Conservation (phyloP, 2,329 filamentous ascomycete genomes). For the Trichoderma endophyticum region DNA sequence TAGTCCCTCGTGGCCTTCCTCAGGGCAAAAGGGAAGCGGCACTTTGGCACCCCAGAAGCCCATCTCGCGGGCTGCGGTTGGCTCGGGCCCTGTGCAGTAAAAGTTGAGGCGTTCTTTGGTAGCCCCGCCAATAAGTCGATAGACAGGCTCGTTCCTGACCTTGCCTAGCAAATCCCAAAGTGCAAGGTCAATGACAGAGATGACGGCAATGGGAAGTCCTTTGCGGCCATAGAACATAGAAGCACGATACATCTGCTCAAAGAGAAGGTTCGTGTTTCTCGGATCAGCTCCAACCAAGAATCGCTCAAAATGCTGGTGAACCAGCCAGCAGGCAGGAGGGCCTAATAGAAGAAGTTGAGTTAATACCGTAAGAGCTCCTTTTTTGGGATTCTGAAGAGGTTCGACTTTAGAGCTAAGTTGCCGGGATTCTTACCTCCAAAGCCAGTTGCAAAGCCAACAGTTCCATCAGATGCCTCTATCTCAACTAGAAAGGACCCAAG, state of each 20-base stretch:
- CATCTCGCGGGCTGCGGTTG: slow-evolving; percentile 74
- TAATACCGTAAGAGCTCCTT: not conserved
- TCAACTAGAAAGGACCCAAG: slow-evolving; percentile 89
- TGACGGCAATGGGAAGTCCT: slow-evolving; percentile 83
- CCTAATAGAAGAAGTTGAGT: slow-evolving; percentile 39
- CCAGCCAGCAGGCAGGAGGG: slow-evolving; percentile 89
- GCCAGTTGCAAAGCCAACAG: slow-evolving; percentile 89
- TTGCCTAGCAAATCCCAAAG: slow-evolving; percentile 92
- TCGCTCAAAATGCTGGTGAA: slow-evolving; percentile 88
- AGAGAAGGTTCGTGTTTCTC: slow-evolving; percentile 84
- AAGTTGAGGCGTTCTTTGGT: slow-evolving; percentile 81
- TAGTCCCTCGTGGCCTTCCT: slow-evolving; percentile 77
- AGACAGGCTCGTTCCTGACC: slow-evolving; percentile 87
- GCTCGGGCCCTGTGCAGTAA: slow-evolving; percentile 91
- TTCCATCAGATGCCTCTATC: slow-evolving; percentile 83
- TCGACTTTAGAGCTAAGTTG: not conserved
- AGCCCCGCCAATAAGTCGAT: slow-evolving; percentile 90
- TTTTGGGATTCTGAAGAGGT: not conserved
- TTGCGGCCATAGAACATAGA: slow-evolving; percentile 98
- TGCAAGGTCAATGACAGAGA: slow-evolving; percentile 90
- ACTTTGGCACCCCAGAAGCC: slow-evolving; percentile 92
- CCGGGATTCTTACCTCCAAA: slow-evolving; percentile 64
- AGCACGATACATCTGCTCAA: slow-evolving; percentile 93
- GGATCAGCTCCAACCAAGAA: slow-evolving; percentile 89
- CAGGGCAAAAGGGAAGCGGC: slow-evolving; percentile 82